A percentile compares a stretch with the other conserved stretches of the same genome.
Conservation (phyloP, 352 stramenopile species). For the Phytophthora sp. region DNA sequence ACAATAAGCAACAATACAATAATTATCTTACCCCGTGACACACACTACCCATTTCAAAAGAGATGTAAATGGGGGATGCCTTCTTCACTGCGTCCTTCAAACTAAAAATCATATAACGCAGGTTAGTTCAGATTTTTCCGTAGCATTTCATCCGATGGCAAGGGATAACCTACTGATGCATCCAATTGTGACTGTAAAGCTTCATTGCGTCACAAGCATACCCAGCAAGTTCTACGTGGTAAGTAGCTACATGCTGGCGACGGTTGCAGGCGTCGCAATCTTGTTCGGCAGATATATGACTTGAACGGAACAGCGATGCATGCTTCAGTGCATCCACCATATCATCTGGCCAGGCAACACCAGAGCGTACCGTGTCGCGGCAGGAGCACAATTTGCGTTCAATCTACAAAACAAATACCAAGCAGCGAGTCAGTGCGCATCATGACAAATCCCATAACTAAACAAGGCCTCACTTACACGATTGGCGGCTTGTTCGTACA, state of each 20-base stretch:
- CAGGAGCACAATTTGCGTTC: constrained; percentile 76
- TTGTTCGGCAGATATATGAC: constrained; percentile 33
- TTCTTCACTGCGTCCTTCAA: constrained; percentile 47
- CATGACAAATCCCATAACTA: background rate
- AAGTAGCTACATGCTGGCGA: constrained; percentile 64
- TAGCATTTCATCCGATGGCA: background rate
- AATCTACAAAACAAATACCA: constrained; percentile 45
- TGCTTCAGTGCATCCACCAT: constrained; percentile 63
- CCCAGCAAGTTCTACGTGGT: constrained; percentile 62
- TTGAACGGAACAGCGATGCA: constrained; percentile 50
- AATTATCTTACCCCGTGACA: constrained; percentile 70
- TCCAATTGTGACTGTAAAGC: constrained; percentile 76
- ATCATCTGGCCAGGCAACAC: constrained; percentile 70
- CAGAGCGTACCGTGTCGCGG: constrained; percentile 69
- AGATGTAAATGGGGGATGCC: constrained; percentile 31
- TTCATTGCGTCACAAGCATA: constrained; percentile 65
- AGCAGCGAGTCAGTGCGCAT: background rate
- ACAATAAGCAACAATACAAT: background rate
- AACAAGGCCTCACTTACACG: constrained; percentile 52
- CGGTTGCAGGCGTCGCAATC: constrained; percentile 84
- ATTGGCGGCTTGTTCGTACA: constrained; percentile 61
- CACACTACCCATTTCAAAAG: constrained; percentile 79
- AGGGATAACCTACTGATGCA: constrained; percentile 44
- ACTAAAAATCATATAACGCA: constrained; percentile 23
- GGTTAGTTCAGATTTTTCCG: background rate